Evolutionary conservation across 1,139 yeast species (phyloP).

Genomic region (Yamadazyma triangularis): DNA sequence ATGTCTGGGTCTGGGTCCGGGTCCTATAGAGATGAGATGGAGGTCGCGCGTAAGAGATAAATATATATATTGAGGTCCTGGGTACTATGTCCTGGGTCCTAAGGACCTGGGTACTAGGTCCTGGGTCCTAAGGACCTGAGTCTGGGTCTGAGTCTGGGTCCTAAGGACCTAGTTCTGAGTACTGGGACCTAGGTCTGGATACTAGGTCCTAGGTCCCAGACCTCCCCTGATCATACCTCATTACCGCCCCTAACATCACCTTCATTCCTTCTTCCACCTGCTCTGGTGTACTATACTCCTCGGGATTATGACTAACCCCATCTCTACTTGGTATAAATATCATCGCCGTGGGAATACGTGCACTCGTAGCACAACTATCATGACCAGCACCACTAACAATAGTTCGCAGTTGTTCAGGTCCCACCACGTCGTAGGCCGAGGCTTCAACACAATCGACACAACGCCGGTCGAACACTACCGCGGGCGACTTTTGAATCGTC

Average conservation of each 20-base stretch:
- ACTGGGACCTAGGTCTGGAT: too few species aligned
- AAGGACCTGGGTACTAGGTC: too few species aligned
- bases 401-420: conserved; percentile 34
- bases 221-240: conserved; percentile 58
- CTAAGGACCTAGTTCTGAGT: too few species aligned
- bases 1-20: not conserved
- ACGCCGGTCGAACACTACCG: conserved; percentile 50
- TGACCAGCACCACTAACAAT: conserved; percentile 73
- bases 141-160: too few species aligned
- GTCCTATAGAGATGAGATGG: too few species aligned
- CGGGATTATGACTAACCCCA: conserved; percentile 69
- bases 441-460: conserved; percentile 48
- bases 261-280: conserved; percentile 57
- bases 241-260: conserved; percentile 54
- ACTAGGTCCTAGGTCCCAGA: too few species aligned
- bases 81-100: too few species aligned
- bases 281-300: conserved; percentile 61
- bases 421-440: conserved; percentile 48
- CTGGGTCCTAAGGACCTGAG: too few species aligned
- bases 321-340: conserved; percentile 67
- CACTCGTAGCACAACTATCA: conserved; percentile 59
- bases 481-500: conserved; percentile 44
- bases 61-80: too few species aligned
- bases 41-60: too few species aligned
- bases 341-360: conserved; percentile 66